Evolutionary conservation across 31 red algal species (phyloP).

Genomic region (Odonthalia washingtoniensis): DNA sequence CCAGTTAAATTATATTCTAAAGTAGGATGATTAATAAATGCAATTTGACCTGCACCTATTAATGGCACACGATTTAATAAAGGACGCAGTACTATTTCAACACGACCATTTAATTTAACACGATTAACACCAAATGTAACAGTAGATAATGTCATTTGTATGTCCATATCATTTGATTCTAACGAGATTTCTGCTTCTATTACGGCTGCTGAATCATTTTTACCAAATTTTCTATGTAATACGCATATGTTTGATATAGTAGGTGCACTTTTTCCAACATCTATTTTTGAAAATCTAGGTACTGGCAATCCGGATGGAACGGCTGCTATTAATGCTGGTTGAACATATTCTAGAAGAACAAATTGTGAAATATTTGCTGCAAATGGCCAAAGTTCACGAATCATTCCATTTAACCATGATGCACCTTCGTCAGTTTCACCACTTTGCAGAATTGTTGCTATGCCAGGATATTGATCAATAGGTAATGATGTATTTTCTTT

Average conservation of each 20-base stretch:
- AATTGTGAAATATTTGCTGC: constrained; percentile 51
- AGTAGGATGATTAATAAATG: constrained; percentile 64
- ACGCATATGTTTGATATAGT: constrained; percentile 39
- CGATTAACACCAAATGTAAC: constrained; percentile 46
- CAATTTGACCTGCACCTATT: constrained; percentile 61
- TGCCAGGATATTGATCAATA: too few relatives aligned
- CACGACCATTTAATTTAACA: constrained; percentile 53
- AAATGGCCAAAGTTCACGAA: constrained; percentile 69
- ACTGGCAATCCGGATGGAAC: constrained; percentile 53
- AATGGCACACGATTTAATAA: constrained; percentile 59
- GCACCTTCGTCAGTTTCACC: constrained; percentile 43
- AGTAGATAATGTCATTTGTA: constrained; percentile 46
- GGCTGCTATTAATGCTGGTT: constrained; percentile 55
- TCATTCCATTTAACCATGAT: constrained; percentile 48
- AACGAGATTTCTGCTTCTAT: constrained; percentile 71
- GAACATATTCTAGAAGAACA: constrained; percentile 47
- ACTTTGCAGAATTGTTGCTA: constrained; percentile 1
- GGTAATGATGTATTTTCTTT: too few relatives aligned
- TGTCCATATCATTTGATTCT: constrained; percentile 48
- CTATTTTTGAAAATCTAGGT: constrained; percentile 49
- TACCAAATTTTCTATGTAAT: constrained; percentile 32
- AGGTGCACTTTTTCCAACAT: constrained; percentile 47
- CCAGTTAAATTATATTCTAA: constrained; percentile 64
- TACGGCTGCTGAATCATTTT: constrained; percentile 39
- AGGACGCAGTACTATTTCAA: constrained; percentile 66